Evolutionary conservation across 2,329 filamentous ascomycete species (phyloP).

Genomic region (Dothistroma pini): DNA sequence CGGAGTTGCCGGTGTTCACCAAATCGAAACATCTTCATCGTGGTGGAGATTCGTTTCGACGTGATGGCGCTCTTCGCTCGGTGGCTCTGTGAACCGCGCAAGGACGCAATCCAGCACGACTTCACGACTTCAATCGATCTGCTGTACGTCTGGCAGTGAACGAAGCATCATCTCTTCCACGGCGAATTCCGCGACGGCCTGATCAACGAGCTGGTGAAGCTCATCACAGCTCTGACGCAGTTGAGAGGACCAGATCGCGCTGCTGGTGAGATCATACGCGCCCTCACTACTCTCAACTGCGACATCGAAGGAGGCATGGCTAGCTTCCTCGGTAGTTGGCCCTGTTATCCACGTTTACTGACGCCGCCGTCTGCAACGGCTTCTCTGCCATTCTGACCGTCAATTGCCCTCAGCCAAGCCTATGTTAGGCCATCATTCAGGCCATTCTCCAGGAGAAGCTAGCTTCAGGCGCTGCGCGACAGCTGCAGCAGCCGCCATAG

Average conservation of each 20-base stretch:
- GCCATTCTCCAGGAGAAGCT: background rate
- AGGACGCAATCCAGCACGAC: background rate
- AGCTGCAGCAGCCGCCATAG: background rate
- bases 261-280: background rate
- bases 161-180: background rate
- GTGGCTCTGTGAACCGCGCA: background rate
- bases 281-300: background rate
- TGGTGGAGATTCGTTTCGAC: background rate
- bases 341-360: background rate
- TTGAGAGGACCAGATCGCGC: background rate
- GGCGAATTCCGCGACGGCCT: constrained; percentile 2
- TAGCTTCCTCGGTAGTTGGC: background rate
- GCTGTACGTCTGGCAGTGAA: background rate
- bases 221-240: background rate
- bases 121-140: background rate
- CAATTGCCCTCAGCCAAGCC: background rate
- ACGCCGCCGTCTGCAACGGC: background rate
- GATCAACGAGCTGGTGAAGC: background rate
- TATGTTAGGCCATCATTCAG: background rate
- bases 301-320: constrained; percentile 1
- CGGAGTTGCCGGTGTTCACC: background rate
- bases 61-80: background rate
- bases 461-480: background rate
- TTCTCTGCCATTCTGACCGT: background rate
- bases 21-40: background rate